These are phyloP conservation scores for Canavalia gladiata DNA, from an alignment of 306 rosid species.

Conservation along the genomic window DNA sequence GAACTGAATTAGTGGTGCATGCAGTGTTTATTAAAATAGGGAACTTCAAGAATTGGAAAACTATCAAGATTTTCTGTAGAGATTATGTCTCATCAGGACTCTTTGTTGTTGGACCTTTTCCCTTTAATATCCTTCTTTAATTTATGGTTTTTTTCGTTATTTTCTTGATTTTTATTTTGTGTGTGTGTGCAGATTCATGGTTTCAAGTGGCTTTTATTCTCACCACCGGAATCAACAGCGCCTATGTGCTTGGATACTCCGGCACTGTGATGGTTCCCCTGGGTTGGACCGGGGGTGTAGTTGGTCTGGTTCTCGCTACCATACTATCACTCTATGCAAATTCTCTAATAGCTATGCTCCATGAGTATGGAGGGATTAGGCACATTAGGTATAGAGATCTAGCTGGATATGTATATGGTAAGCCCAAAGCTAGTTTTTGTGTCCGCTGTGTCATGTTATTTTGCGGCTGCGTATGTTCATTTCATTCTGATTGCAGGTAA, in stretches of 20 bases:
- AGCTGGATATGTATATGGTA: slow-evolving; percentile 87
- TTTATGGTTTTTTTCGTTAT: too few species aligned
- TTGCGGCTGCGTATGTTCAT: not conserved
- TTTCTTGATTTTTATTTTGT: not conserved
- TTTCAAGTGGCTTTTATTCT: slow-evolving; percentile 85
- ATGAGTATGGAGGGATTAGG: slow-evolving; percentile 87
- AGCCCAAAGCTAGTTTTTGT: slow-evolving; percentile 5
- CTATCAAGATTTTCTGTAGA: not conserved
- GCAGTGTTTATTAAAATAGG: not conserved
- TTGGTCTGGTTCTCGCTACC: slow-evolving; percentile 76
- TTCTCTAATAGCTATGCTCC: slow-evolving; percentile 79
- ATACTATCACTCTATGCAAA: slow-evolving; percentile 81
- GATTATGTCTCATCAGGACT: not conserved
- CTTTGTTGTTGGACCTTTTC: not conserved
- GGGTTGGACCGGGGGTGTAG: slow-evolving; percentile 80
- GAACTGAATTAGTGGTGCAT: too few species aligned
- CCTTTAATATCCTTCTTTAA: not conserved
- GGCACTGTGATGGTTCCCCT: slow-evolving; percentile 90
- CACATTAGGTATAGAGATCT: slow-evolving; percentile 97
- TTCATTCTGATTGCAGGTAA: slow-evolving; percentile 65
- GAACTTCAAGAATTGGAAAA: not conserved
- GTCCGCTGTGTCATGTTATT: not conserved
- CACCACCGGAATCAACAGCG: slow-evolving; percentile 96
- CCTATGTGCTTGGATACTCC: slow-evolving; percentile 90
- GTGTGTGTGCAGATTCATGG: slow-evolving; percentile 80